Evolutionary conservation across 1,139 yeast genomes (phyloP), one percentile per base, ranked within the genome.

Genomic region (Debaryomyces fabryi): DNA sequence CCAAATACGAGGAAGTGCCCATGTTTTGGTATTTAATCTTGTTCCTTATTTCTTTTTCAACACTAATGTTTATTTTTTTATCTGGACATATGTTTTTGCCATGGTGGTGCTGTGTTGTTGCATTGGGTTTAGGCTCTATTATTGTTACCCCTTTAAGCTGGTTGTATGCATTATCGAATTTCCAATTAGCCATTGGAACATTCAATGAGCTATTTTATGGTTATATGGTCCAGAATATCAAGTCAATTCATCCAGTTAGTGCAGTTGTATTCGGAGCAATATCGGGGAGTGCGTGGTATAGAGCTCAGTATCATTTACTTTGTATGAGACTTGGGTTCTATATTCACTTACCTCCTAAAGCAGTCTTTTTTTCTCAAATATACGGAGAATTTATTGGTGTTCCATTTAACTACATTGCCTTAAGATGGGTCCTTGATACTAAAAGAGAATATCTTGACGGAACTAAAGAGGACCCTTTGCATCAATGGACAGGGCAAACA

Each of bases 231-330:
- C 76, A 78, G 53, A 55, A 60, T 18, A 46, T 55, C 2, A 47
- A 57, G 16, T 59, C 58, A 39, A 57, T 60, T n/a, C 81, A 78
- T 50, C 82, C 82, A 0, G 79, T 73, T 1, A 76, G 80, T 9
- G 82, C 80, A 1, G 60, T 76, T 1, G 71, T 76, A 2, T 78
- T 76, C 56, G 80, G 82, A 3, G 72, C 81, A 2, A 64, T 79
- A 13, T 79, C 81, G 0, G 82, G 82, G 1, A 75, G 78, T 57
- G 79, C 82, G 1, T 78, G 82, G 81, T 78, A 78, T 52, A 58
- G 82, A 42, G 81, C 82, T 1, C 82, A 78, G 55, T 74, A 67
- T 52, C 76, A 76, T 55, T 62, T 78, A 30, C 79, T 78, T 51
- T 74, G 76, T 58, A 72, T 76, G 68, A 71, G 76, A 49, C 60